phyloP scores from a whole-genome alignment of 352 stramenopile genomes.

The Globisporangium iwayamae region DNA sequence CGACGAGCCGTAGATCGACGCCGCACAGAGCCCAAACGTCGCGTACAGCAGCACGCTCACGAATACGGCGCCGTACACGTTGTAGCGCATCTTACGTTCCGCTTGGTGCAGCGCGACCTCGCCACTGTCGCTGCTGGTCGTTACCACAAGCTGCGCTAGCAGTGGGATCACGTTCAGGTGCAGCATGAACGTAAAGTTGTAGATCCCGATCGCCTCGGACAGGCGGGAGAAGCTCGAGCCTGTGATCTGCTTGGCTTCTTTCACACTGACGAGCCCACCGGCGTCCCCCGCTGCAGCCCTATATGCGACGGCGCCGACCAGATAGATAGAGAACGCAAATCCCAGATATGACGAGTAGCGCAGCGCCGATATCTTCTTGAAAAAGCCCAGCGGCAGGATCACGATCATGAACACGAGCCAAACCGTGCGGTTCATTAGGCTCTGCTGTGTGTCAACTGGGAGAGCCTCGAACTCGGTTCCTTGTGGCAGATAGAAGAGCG shows the following conservation, averaged over 20 bases:
- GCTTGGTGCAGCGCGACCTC: slow-evolving; percentile 20
- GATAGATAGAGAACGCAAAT: slow-evolving; percentile 65
- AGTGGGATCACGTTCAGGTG: slow-evolving; percentile 79
- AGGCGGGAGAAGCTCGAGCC: slow-evolving; percentile 36
- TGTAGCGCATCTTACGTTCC: slow-evolving; percentile 36
- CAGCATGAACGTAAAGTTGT: slow-evolving; percentile 86
- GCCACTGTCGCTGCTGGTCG: slow-evolving; percentile 8
- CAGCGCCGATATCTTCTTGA: slow-evolving; percentile 71
- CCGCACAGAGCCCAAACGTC: slow-evolving; percentile 56
- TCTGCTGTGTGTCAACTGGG: slow-evolving; percentile 28
- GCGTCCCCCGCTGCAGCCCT: slow-evolving; percentile 28
- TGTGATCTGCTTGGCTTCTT: not conserved
- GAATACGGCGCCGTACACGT: slow-evolving; percentile 41
- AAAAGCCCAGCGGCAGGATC: slow-evolving; percentile 58
- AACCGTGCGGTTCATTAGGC: slow-evolving; percentile 32
- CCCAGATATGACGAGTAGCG: slow-evolving; percentile 75
- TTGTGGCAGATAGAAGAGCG: slow-evolving; percentile 27
- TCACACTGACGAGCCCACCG: not conserved
- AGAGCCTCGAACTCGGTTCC: slow-evolving; percentile 21
- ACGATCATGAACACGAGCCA: slow-evolving; percentile 62
- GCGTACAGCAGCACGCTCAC: slow-evolving; percentile 57
- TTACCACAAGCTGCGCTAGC: slow-evolving; percentile 47
- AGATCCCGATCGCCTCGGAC: slow-evolving; percentile 67
- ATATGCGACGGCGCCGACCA: slow-evolving; percentile 60
- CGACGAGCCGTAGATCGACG: slow-evolving; percentile 51